phyloP scores from a whole-genome alignment of 176 grass and related monocot species.

The Tillandsia leiboldiana region DNA sequence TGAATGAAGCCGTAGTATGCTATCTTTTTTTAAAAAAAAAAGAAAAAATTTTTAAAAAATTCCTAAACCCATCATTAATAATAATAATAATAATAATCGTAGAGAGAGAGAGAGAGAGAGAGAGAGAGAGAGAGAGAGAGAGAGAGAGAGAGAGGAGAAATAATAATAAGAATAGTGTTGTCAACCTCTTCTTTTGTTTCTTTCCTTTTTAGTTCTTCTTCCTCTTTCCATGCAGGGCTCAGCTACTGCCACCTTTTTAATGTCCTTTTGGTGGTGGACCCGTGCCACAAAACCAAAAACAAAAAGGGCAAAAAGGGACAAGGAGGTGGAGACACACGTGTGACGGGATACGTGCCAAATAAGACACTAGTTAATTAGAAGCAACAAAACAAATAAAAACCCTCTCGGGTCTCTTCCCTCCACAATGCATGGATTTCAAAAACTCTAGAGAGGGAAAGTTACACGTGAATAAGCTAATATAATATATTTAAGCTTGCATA shows the following conservation, averaged over 20 bases:
- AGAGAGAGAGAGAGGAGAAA: background rate
- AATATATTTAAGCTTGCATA: too few species aligned
- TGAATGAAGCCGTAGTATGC: too few species aligned
- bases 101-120: too few species aligned
- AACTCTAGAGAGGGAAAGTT: background rate
- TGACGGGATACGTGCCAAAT: conserved; percentile 3
- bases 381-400: background rate
- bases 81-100: too few species aligned
- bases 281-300: too few species aligned
- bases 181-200: background rate
- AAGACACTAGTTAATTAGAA: background rate
- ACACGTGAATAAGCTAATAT: too few species aligned
- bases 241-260: too few species aligned
- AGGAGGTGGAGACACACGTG: conserved; percentile 1
- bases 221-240: background rate
- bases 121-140: too few species aligned
- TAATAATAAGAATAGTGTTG: too few species aligned
- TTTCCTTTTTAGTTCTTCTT: background rate
- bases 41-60: background rate
- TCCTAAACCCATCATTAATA: background rate
- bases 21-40: too few species aligned
- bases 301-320: background rate
- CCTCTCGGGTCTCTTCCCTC: background rate
- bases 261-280: too few species aligned
- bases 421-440: conserved; percentile 10